These are phyloP conservation scores for Cucurbita moschata DNA, from an alignment of 306 rosid species.

Conservation along the genomic window DNA sequence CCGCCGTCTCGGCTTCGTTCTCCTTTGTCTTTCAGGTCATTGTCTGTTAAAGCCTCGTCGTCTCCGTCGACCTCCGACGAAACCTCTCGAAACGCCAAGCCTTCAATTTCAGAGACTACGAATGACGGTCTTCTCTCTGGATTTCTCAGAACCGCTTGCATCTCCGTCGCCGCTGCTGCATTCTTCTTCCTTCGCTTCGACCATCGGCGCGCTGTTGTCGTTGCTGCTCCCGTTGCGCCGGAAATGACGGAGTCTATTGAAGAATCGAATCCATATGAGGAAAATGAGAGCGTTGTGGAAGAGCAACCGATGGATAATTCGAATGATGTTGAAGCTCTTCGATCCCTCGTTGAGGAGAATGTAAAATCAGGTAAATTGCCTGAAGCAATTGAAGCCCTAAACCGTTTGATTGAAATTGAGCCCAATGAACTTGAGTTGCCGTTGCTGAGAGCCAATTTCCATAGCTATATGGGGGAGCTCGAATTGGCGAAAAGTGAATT, in stretches of 20 bases:
- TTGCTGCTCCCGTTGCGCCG: constrained; percentile 21
- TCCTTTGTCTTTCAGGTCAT: constrained; percentile 7
- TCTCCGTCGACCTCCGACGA: constrained; percentile 10
- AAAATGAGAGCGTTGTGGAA: constrained; percentile 25
- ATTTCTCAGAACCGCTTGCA: constrained; percentile 32
- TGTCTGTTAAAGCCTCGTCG: constrained; percentile 30
- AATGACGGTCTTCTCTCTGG: constrained; percentile 16
- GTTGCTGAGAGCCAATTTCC: constrained; percentile 57
- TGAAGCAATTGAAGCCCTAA: constrained; percentile 39
- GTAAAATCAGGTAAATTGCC: constrained; percentile 29
- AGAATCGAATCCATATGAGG: constrained; percentile 20
- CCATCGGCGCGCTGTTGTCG: constrained; percentile 28
- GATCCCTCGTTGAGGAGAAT: constrained; percentile 35
- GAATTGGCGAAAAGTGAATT: constrained; percentile 35
- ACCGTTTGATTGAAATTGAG: constrained; percentile 45
- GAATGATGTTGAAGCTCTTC: constrained; percentile 30
- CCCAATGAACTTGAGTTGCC: constrained; percentile 62
- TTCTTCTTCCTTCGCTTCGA: constrained; percentile 39
- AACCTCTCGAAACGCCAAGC: constrained; percentile 15
- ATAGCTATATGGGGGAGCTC: constrained; percentile 26
- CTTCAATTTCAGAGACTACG: constrained; percentile 21
- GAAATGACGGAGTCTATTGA: constrained; percentile 16
- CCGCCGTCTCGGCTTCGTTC: constrained; percentile 9
- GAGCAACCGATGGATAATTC: constrained; percentile 25
- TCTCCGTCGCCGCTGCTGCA: constrained; percentile 37